Conservation (phyloP, 306 rosid genomes). For the Trifolium repens region DNA sequence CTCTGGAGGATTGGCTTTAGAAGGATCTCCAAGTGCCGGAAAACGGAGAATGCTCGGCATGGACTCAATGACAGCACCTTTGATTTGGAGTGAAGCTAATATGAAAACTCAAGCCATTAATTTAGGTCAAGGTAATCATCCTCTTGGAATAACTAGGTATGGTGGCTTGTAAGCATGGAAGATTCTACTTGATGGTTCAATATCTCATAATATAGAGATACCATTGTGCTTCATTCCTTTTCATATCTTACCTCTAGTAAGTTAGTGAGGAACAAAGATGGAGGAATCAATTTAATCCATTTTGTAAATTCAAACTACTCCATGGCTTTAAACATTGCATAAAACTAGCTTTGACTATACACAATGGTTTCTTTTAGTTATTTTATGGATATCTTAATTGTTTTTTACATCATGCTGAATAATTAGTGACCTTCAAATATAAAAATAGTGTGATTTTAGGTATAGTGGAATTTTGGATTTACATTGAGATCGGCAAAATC, state of each 20-base stretch:
- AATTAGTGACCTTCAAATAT: slow-evolving; percentile 5
- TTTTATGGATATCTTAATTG: slow-evolving; percentile 38
- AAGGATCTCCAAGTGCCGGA: slow-evolving; percentile 71
- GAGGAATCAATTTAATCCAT: slow-evolving; percentile 48
- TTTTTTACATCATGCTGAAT: slow-evolving; percentile 21
- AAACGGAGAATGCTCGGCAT: slow-evolving; percentile 63
- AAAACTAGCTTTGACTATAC: slow-evolving; percentile 41
- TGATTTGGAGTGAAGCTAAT: slow-evolving; percentile 81
- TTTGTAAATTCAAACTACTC: slow-evolving; percentile 59
- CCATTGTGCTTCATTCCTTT: slow-evolving; percentile 42
- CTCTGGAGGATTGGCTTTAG: slow-evolving; percentile 73
- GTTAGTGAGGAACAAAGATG: slow-evolving; percentile 48
- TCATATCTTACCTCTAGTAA: slow-evolving; percentile 36
- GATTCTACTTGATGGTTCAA: slow-evolving; percentile 40
- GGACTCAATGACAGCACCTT: slow-evolving; percentile 65
- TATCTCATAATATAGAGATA: slow-evolving; percentile 37
- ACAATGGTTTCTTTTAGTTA: slow-evolving; percentile 22
- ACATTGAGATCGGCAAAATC: too few relatives aligned
- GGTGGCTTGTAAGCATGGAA: slow-evolving; percentile 60
- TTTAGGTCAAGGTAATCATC: slow-evolving; percentile 62
- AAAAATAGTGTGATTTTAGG: slow-evolving; percentile 1
- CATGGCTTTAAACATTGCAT: slow-evolving; percentile 45
- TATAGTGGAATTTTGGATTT: neutral
- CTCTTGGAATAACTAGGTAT: slow-evolving; percentile 64
- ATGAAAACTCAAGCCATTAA: slow-evolving; percentile 73